These are phyloP conservation scores for Sporothrix mexicana DNA, from an alignment of 2,329 filamentous ascomycete species.

Conservation along the genomic window DNA sequence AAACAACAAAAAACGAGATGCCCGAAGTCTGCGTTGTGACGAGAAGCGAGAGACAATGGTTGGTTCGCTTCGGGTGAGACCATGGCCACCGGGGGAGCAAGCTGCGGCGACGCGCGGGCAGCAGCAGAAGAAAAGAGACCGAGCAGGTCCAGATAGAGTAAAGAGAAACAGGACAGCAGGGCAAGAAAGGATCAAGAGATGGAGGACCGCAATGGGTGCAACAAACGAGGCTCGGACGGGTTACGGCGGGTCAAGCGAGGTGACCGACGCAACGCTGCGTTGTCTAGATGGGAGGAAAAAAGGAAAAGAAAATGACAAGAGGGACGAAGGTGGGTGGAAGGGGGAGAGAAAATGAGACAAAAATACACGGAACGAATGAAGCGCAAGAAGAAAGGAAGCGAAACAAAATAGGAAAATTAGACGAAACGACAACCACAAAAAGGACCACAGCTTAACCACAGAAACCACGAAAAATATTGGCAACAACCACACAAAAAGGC, in stretches of 20 bases:
- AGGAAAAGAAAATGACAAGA: background rate
- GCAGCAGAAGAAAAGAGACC: slow-evolving; percentile 4
- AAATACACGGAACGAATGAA: background rate
- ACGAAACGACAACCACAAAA: slow-evolving; percentile 10
- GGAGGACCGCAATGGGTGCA: too few species aligned
- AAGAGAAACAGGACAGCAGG: background rate
- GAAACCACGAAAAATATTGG: background rate
- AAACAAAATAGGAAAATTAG: slow-evolving; percentile 16
- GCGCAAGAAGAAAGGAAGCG: background rate
- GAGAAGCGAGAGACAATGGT: slow-evolving; percentile 30
- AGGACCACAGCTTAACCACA: background rate
- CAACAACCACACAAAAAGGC: background rate
- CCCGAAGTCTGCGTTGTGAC: slow-evolving; percentile 18
- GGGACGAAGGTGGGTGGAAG: too few species aligned
- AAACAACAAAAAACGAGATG: slow-evolving; percentile 21
- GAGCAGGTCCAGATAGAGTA: background rate
- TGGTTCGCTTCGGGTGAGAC: slow-evolving; percentile 31
- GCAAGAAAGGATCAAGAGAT: background rate
- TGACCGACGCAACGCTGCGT: slow-evolving; percentile 3
- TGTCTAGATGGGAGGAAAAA: background rate
- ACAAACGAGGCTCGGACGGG: background rate
- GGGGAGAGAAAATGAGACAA: background rate
- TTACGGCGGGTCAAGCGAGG: slow-evolving; percentile 1
- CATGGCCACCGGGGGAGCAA: slow-evolving; percentile 26
- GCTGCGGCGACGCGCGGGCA: slow-evolving; percentile 21